phyloP scores from a whole-genome alignment of 208 protist species.

The Wallacemonas sp. region DNA sequence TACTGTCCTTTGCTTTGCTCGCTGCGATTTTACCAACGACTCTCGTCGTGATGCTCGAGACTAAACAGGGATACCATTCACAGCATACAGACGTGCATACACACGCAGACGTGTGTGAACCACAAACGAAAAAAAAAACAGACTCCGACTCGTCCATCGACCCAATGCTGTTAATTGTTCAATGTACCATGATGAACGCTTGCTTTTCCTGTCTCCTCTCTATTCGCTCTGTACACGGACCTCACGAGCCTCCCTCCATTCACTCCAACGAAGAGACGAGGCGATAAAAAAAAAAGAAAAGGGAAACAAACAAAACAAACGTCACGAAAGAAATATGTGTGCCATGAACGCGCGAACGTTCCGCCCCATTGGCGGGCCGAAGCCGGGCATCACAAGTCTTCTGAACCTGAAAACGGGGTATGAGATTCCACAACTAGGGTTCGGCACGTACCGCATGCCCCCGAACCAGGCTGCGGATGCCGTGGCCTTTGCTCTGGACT shows the following conservation, averaged over 20 bases:
- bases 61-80: too few species aligned
- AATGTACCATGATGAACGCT: too few species aligned
- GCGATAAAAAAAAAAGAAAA: background rate
- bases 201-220: too few species aligned
- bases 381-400: slow-evolving; percentile 29
- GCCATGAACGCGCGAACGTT: slow-evolving; percentile 20
- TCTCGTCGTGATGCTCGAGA: too few species aligned
- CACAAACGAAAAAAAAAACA: too few species aligned
- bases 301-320: background rate
- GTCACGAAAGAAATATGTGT: background rate
- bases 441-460: slow-evolving; percentile 87
- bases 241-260: too few species aligned
- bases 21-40: too few species aligned
- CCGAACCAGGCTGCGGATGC: slow-evolving; percentile 39
- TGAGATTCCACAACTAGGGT: slow-evolving; percentile 82
- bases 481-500: slow-evolving; percentile 69
- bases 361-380: slow-evolving; percentile 41
- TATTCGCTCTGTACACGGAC: too few species aligned
- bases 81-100: slow-evolving; percentile 1
- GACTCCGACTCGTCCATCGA: too few species aligned
- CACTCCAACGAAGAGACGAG: background rate
- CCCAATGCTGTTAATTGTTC: too few species aligned
- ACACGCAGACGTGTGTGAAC: background rate
- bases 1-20: too few species aligned
- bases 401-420: slow-evolving; percentile 50